Evolutionary conservation across 495 filamentous ascomycete species (phyloP).

Genomic region (Penicillium ochrochloron): DNA sequence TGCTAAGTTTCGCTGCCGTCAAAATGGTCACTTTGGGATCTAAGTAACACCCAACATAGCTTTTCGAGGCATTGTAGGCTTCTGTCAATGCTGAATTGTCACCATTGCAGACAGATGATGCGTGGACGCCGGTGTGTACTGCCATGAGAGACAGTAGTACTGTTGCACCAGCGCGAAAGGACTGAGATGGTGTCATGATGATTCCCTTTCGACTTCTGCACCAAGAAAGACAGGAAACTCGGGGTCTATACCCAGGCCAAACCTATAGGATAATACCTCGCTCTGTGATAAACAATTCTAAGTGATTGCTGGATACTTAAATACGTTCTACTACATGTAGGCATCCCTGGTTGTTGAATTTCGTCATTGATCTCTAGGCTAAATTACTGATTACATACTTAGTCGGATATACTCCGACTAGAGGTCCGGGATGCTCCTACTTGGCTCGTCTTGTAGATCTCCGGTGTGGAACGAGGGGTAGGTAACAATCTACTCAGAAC

Average conservation of each 20-base stretch:
- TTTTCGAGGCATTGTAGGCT: background rate
- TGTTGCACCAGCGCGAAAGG: background rate
- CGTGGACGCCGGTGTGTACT: background rate
- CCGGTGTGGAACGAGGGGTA: background rate
- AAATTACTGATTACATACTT: background rate
- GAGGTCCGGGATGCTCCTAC: background rate
- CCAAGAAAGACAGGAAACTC: background rate
- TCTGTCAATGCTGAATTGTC: background rate
- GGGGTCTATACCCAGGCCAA: background rate
- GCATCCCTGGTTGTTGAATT: background rate
- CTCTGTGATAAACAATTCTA: background rate
- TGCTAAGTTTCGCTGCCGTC: conserved; percentile 18
- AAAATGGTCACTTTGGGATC: conserved; percentile 18
- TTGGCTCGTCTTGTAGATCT: background rate
- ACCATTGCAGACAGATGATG: background rate
- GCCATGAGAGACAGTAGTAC: background rate
- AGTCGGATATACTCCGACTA: background rate
- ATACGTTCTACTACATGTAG: background rate
- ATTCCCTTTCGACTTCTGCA: background rate
- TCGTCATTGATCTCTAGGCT: background rate
- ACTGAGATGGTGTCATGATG: background rate
- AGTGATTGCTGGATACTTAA: background rate
- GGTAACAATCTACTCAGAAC: background rate
- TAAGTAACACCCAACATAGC: conserved; percentile 18
- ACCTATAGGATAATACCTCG: background rate